phyloP scores from a whole-genome alignment of 2,329 filamentous ascomycete species.

The Rhinocladiella similis region DNA sequence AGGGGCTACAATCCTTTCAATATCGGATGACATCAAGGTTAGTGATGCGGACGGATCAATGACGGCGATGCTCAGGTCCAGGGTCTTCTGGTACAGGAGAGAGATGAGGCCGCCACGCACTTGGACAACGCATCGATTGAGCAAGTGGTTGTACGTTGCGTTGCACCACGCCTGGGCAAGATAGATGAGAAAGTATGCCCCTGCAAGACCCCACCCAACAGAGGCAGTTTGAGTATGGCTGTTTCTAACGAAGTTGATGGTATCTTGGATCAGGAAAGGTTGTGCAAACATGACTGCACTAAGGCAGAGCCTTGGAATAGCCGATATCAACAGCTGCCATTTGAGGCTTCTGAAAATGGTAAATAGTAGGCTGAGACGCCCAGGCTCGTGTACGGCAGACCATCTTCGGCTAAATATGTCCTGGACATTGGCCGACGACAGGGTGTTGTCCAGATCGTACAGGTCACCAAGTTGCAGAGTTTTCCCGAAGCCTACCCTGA shows the following conservation, averaged over 20 bases:
- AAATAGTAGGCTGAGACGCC: constrained; percentile 11
- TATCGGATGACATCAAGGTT: constrained; percentile 51
- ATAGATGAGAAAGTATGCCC: constrained; percentile 46
- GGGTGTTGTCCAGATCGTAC: constrained; percentile 46
- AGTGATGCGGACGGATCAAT: constrained; percentile 42
- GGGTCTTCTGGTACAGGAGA: constrained; percentile 53
- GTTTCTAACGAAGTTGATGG: constrained; percentile 37
- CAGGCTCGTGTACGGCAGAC: constrained; percentile 37
- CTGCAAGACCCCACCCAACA: constrained; percentile 45
- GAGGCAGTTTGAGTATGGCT: constrained; percentile 34
- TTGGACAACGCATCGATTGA: constrained; percentile 46
- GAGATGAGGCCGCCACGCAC: constrained; percentile 46
- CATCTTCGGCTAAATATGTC: constrained; percentile 40
- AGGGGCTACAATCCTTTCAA: constrained; percentile 42
- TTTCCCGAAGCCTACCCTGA: constrained; percentile 50
- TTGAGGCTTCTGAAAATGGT: constrained; percentile 10
- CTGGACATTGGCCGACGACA: constrained; percentile 44
- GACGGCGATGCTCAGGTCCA: constrained; percentile 34
- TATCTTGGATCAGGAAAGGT: constrained; percentile 38
- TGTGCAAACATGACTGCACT: constrained; percentile 33
- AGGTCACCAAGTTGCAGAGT: constrained; percentile 47
- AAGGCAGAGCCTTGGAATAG: constrained; percentile 28
- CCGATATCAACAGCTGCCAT: constrained; percentile 22
- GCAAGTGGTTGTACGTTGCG: constrained; percentile 44
- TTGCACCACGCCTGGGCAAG: constrained; percentile 42